Evolutionary conservation across 441 rosid genomes (phyloP), one percentile per base, ranked within the genome.

Genomic region (Biscutella laevigata): DNA sequence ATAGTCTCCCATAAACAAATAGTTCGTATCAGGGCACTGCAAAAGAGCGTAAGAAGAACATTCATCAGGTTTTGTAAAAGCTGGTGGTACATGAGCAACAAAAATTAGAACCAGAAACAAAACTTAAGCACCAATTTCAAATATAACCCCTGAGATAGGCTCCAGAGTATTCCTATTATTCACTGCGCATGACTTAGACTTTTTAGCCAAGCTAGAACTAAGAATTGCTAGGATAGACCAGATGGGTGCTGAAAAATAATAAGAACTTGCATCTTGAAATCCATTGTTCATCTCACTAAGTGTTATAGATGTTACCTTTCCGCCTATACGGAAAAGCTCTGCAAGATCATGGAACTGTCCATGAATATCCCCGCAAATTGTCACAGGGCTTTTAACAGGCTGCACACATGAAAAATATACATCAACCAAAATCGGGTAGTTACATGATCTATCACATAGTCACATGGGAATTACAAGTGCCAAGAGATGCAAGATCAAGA

Each of bases 21-120:
- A 83, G 71, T 83, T 83, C 55, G 91, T 80, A 73, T 80, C 87
- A 29, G 87, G 91, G 62, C 91, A 83, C 91, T 83, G 79, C 57
- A 59, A 74, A 53, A 55, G 47, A 49, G 57, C 12, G 41, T 43
- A 43, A 30, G 21, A 49, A 16, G 35, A 62, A 26, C 27, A 56
- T 40, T 58, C 36, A 51, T 71, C 22, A 64, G 53, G 38, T 25
- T 15, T 26, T 14, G 3, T 24, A 11, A 21, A 30, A 21, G 33
- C 33, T 41, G 29, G 2, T 32, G 44, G 44, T 19, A 34, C 29
- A 42, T 25, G 16, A 27, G 59, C 26, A 45, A n/a, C 38, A 32
- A 36, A 22, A 12, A 11, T 9, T 11, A 37, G 26, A 44, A 30
- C 50, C 44, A 44, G 48, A 19, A 35, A 42, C 10, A 4, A 28